Conservation (phyloP, 176 grass and related monocot species). For the Secale cereale region DNA sequence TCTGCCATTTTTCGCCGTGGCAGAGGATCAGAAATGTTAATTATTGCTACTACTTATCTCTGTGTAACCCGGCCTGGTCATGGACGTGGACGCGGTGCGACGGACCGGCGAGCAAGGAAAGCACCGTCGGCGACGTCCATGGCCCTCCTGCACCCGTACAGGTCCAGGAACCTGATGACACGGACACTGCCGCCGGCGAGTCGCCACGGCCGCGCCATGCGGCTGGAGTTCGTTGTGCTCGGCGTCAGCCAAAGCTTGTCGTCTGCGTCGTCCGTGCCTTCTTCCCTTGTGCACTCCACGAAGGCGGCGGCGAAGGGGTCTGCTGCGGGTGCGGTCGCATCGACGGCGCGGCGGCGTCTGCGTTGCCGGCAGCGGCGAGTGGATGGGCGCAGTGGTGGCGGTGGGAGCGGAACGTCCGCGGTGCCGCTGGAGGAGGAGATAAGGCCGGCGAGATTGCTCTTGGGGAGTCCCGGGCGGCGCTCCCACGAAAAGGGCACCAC, state of each 20-base stretch:
- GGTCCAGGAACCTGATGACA: conserved; percentile 40
- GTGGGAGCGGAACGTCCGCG: conserved; percentile 37
- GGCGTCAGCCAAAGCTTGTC: conserved; percentile 1
- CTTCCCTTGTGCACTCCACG: conserved; percentile 46
- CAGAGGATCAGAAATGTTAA: not conserved
- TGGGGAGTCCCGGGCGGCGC: conserved; percentile 73
- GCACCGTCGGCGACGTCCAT: conserved; percentile 46
- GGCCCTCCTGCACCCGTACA: conserved; percentile 74
- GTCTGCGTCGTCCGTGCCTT: not conserved
- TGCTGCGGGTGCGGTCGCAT: not conserved
- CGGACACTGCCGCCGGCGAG: not conserved
- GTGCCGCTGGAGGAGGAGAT: not conserved
- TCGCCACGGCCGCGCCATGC: conserved; percentile 4
- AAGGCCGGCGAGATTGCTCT: conserved; percentile 12
- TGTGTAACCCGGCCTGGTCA: conserved; percentile 1
- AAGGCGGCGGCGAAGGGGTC: conserved; percentile 36
- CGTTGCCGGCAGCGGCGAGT: not conserved
- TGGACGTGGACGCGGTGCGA: not conserved
- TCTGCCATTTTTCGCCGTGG: not conserved
- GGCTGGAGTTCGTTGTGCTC: not conserved
- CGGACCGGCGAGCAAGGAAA: conserved; percentile 38
- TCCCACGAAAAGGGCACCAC: conserved; percentile 94
- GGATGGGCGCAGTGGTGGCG: conserved; percentile 9
- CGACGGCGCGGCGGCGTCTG: not conserved
- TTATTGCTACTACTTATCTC: conserved; percentile 22